Evolutionary conservation across 208 protist species (phyloP), one percentile per base, ranked within the genome.

Genomic region (Leishmania turanica): DNA sequence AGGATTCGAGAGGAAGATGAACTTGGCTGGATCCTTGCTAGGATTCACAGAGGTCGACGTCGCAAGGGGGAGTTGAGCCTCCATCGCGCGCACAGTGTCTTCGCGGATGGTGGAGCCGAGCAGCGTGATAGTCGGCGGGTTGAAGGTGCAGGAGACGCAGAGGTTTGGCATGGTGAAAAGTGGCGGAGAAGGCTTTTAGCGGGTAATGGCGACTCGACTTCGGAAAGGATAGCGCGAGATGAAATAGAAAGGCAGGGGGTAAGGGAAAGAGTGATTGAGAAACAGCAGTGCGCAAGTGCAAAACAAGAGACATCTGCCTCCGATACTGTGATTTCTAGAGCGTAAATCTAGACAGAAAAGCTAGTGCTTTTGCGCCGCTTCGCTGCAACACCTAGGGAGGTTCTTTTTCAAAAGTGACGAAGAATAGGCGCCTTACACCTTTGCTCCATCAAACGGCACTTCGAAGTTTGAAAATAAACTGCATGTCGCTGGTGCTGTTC

Each of bases 81-180:
- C 96, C 79, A 98, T 85, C 19, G 86, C 64, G 79, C 90, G 92
- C 15, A 98, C 79, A 1, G 96, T 98, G 77, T 98, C 96, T 75
- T 98, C 94, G 49, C 93, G 90, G 71, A 98, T 84, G 19, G 94
- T 89, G 2, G 94, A 83, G n/a, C 96, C 96, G 15, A 98, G 74
- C 40, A 98, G 70, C 51, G 93, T 96, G 75, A 98, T 94, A 53
- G 92, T 89, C 6, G 96, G 96, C 13, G 94, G 96, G 88, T 97
- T 98, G 86, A 97, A 98, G 9, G 92, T 92, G 82, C 88, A 92
- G 49, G 93, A 96, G 79, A 98, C 95, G 78, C 94, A 95, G n/a
- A 98, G 86, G 83, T 98, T 97, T 42, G 94, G 94, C 96, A 98
- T 98, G 77, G 51, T 71, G 21, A 60, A 80, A 40, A 72, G 37